Base-by-base conservation (phyloP, 2,329 filamentous ascomycete species). In the Ascochyta pisi region DNA sequence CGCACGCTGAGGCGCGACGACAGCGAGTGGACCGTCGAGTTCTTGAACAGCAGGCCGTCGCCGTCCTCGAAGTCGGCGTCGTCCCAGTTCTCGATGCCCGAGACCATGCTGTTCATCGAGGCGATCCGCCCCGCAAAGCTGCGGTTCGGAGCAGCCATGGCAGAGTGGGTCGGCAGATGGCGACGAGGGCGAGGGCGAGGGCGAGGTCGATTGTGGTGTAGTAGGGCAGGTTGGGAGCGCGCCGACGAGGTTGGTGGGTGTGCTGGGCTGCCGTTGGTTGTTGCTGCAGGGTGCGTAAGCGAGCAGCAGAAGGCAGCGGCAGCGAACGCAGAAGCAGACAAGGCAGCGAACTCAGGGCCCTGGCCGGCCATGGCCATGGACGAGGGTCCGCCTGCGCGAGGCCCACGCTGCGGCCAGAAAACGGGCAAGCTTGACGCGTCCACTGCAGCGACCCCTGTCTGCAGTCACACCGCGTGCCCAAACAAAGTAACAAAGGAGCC, bases 1-100 rank as follows among this genome's bases (percentile, higher is more conserved):
- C 89, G 89, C 66, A 91, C 85, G 16, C 92, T 96, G 67, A 92
- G 86, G 65, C 91, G 89, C 55, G 91, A 96, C 1, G 93, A 96
- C 52, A 89, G 86, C 16, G 76, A 90, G 81, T 90, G 87, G 50
- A 83, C 83, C 19, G 89, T 88, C 68, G 91, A 88, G 75, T 90
- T 87, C 66, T 90, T 74, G 67, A 78, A 89, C 70, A 93, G 87
- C 70, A 93, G 89, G 86, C 90, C 78, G 58, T 81, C 73, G 60
- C 51, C 53, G 56, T 66, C 63, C 49, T 73, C 71, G 46, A 83
- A 80, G 70, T 83, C 81, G 65, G 68, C 73, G 64, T 82, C 79
- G 73, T 83, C 81, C 81, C 81, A 95, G 75, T 85, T 88, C 76
- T 94, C 91, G 62, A 93, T 83, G 16, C 86, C 53, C 41, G 63